Percentiles rank a stretch among this genome's conserved stretches.
Evolutionary conservation across 2,329 filamentous ascomycete genomes (phyloP).

Genomic region (Aureobasidium subglaciale): DNA sequence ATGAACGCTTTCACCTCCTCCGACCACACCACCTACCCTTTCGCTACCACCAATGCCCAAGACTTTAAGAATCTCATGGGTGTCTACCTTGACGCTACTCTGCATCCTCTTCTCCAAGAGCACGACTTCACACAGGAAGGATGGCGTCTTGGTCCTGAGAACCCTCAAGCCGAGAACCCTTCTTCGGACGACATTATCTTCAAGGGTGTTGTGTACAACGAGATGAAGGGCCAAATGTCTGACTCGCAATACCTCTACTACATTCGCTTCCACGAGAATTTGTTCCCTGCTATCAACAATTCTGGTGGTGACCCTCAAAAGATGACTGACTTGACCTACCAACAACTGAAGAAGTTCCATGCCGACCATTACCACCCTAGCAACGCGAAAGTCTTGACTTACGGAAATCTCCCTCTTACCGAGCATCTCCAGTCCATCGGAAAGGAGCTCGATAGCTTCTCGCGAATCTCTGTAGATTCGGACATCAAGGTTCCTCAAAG

Average conservation of each 20-base stretch:
- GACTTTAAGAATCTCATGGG: constrained; percentile 95
- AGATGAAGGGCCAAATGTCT: constrained; percentile 99
- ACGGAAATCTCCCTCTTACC: constrained; percentile 81
- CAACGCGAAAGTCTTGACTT: constrained; percentile 93
- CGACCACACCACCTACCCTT: constrained; percentile 95
- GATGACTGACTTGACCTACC: constrained; percentile 90
- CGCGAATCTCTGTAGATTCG: constrained; percentile 60
- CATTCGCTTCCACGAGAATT: constrained; percentile 87
- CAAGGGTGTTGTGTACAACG: constrained; percentile 97
- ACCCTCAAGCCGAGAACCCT: constrained; percentile 50
- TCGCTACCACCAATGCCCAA: constrained; percentile 90
- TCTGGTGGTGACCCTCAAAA: constrained; percentile 93
- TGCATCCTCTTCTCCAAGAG: constrained; percentile 81
- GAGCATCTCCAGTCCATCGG: constrained; percentile 77
- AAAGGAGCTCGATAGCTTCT: constrained; percentile 65
- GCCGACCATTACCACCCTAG: constrained; percentile 93
- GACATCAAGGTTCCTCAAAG: constrained; percentile 71
- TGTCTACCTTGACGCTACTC: constrained; percentile 90
- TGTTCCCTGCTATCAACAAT: constrained; percentile 91
- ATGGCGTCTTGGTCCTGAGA: constrained; percentile 91
- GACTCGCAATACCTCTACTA: constrained; percentile 95
- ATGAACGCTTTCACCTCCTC: constrained; percentile 99
- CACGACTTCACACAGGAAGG: constrained; percentile 95
- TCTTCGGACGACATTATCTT: constrained; percentile 68
- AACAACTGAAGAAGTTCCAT: constrained; percentile 82